Evolutionary conservation across 306 rosid genomes (phyloP).

Genomic region (Medicago ruthenica): DNA sequence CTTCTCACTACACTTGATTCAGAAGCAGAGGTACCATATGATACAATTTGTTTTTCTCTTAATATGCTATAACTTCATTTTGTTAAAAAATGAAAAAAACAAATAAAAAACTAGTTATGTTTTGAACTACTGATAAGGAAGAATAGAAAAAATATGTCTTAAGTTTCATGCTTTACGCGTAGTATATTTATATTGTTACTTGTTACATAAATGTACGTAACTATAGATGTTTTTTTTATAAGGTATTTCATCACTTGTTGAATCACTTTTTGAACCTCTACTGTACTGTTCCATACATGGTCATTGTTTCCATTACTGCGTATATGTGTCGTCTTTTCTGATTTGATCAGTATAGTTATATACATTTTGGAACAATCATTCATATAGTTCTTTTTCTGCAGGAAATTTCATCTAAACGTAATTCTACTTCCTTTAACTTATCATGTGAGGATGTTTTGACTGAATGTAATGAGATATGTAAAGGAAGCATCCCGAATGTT

Average conservation of each 20-base stretch:
- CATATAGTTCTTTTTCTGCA: conserved; percentile 37
- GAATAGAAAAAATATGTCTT: background rate
- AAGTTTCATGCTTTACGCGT: background rate
- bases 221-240: background rate
- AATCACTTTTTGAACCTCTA: too few species aligned
- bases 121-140: conserved; percentile 11
- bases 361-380: conserved; percentile 15
- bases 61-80: background rate
- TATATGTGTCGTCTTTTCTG: background rate
- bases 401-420: conserved; percentile 45
- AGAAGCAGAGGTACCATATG: conserved; percentile 46
- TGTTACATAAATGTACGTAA: too few species aligned
- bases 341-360: background rate
- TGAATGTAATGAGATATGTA: conserved; percentile 61
- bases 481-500: conserved; percentile 50
- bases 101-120: background rate
- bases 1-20: conserved; percentile 52
- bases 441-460: conserved; percentile 59
- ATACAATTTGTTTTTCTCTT: background rate
- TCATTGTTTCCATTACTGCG: background rate
- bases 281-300: background rate
- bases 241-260: background rate
- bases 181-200: too few species aligned
- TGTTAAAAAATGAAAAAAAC: background rate
- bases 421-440: conserved; percentile 45